Evolutionary conservation across 345 rosid genomes (phyloP).

Genomic region (Diplotaxis tenuifolia): DNA sequence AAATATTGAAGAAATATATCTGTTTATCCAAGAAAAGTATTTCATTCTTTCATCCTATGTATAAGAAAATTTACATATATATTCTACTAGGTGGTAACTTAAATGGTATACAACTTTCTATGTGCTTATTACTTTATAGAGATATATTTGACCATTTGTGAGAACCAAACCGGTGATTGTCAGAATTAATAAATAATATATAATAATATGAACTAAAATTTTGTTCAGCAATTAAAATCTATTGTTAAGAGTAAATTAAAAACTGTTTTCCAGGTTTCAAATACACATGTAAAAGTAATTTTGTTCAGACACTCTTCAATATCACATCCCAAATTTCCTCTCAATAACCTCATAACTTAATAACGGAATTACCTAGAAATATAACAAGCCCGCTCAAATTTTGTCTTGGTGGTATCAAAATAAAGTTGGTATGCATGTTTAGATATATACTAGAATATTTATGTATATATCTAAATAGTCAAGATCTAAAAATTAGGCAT

Average conservation of each 20-base stretch:
- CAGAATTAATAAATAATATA: conserved; percentile 4
- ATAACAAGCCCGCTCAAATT: neutral
- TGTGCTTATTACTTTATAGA: conserved; percentile 23
- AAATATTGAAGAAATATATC: neutral
- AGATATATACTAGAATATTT: neutral
- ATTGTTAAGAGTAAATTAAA: neutral
- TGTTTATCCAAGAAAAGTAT: conserved; percentile 3
- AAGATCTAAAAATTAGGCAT: neutral
- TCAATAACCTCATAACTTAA: neutral
- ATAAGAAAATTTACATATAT: neutral
- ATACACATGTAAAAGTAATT: conserved; percentile 15
- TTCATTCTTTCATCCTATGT: neutral
- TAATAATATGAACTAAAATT: neutral
- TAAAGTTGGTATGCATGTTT: neutral
- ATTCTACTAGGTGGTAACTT: conserved; percentile 9
- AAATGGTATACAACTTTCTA: conserved; percentile 27
- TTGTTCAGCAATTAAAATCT: neutral
- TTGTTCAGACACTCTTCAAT: conserved; percentile 16
- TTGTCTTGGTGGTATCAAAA: neutral
- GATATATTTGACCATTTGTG: conserved; percentile 15
- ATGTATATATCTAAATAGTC: neutral
- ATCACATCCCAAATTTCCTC: conserved; percentile 18
- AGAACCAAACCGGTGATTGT: conserved; percentile 26
- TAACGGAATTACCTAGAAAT: neutral
- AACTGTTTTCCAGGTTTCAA: neutral